These are phyloP conservation scores for Pseudogymnoascus sp. DNA, from an alignment of 2,329 filamentous ascomycete species.

Conservation along the genomic window DNA sequence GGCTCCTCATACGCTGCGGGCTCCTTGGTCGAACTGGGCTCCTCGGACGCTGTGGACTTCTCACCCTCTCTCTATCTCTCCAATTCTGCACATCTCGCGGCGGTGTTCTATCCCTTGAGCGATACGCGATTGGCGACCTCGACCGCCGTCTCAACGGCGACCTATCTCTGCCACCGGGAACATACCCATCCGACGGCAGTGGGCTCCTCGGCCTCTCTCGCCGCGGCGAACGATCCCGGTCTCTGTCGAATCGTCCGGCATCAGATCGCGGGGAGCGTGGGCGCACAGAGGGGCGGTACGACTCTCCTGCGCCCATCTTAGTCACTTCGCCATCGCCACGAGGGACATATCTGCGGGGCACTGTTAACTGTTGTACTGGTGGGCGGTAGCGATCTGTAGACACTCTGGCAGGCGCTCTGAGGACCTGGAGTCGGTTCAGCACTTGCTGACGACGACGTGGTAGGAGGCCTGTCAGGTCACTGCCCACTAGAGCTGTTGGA, in stretches of 20 bases:
- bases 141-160: conserved; percentile 24
- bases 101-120: conserved; percentile 26
- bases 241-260: conserved; percentile 22
- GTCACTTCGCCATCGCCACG: conserved; percentile 29
- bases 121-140: conserved; percentile 22
- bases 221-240: conserved; percentile 15
- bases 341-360: conserved; percentile 17
- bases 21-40: neutral
- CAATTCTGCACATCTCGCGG: conserved; percentile 17
- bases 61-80: conserved; percentile 14
- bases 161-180: conserved; percentile 21
- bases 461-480: neutral
- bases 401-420: neutral
- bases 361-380: neutral
- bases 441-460: neutral
- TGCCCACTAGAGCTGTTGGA: neutral
- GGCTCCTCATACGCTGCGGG: conserved; percentile 5
- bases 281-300: conserved; percentile 26
- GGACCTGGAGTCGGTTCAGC: neutral
- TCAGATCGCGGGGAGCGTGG: conserved; percentile 25
- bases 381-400: neutral
- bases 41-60: conserved; percentile 8
- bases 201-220: conserved; percentile 12
- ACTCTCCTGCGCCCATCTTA: conserved; percentile 28
- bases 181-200: conserved; percentile 6